Base-by-base conservation (phyloP, 176 grass and related monocot species). In the Oryza glumipatula region DNA sequence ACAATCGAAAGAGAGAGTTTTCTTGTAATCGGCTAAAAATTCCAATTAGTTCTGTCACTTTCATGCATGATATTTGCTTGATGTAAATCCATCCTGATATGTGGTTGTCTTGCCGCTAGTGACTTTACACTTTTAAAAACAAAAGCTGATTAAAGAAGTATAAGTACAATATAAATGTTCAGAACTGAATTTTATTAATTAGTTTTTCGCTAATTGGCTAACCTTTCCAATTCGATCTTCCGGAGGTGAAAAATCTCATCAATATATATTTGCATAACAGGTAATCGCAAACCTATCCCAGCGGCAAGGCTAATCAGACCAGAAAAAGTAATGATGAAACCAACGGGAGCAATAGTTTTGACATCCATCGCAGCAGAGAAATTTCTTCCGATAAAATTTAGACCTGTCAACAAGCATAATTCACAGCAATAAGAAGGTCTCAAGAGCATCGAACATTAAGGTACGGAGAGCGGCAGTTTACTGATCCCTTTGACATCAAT, bases 301-400 rank as follows among this genome's bases (percentile, higher is more conserved):
- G 46, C 82, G 73, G 89, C 94, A 28, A 86, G 85, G 70, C 72
- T 78, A 76, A 97, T 47, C 61, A 97, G 82, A 60, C 85, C 79
- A 44, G 91, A 72, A 76, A 97, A 91, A 67, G 83, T 97, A 66
- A 97, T 82, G 51, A 70, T 86, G 76, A 97, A 97, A 44, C 94
- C 94, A 44, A 90, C 44, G 69, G 94, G 94, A 76, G 87, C 76
- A 81, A 19, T 23, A 33, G 74, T 79, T 12, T 88, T 35, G 35
- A 79, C 63, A 73, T 88, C 41, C 80, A 88, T 82, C 79, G 82
- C 73, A 61, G 78, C 21, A 2, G 82, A 86, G 13, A 92, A 84
- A 82, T 94, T 94, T 39, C 66, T 88, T 75, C 47, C 79, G 7
- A 97, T 81, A 68, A 92, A 97, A 32, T 79, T 21, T 17, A 97